Conservation (phyloP, 345 rosid species). For the Salix viminalis region DNA sequence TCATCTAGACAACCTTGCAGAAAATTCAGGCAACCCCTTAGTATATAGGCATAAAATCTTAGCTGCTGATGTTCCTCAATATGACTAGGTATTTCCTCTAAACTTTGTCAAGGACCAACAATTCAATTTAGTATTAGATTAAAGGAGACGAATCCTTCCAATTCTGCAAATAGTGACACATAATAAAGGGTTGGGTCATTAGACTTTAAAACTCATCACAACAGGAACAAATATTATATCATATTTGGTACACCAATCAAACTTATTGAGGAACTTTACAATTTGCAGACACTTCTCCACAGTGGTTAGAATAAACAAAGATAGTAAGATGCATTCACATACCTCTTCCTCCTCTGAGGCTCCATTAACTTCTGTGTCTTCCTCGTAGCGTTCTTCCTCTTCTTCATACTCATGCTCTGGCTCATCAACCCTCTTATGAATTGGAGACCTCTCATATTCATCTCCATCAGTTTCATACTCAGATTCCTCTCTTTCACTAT, state of each 20-base stretch:
- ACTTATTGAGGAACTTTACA: too few species aligned
- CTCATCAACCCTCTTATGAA: slow-evolving; percentile 60
- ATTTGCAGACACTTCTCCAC: too few species aligned
- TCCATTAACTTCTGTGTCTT: slow-evolving; percentile 45
- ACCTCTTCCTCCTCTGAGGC: slow-evolving; percentile 60
- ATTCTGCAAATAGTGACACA: too few species aligned
- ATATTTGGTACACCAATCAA: too few species aligned
- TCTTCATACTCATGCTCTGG: slow-evolving; percentile 82
- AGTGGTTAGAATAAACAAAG: not conserved
- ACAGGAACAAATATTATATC: too few species aligned
- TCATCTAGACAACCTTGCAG: not conserved
- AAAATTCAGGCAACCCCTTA: not conserved
- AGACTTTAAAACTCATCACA: too few species aligned
- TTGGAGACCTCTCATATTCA: slow-evolving; percentile 60
- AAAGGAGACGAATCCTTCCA: too few species aligned
- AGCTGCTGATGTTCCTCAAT: too few species aligned
- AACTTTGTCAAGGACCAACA: too few species aligned
- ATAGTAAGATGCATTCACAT: not conserved
- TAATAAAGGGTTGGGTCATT: too few species aligned
- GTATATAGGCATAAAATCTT: not conserved
- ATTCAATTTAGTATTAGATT: too few species aligned
- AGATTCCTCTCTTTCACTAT: slow-evolving; percentile 89
- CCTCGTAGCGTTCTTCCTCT: slow-evolving; percentile 54
- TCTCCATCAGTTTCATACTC: slow-evolving; percentile 93
- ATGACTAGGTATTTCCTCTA: too few species aligned